These are phyloP conservation scores for Cocos nucifera DNA, from an alignment of 176 grass and related monocot species.

Conservation along the genomic window DNA sequence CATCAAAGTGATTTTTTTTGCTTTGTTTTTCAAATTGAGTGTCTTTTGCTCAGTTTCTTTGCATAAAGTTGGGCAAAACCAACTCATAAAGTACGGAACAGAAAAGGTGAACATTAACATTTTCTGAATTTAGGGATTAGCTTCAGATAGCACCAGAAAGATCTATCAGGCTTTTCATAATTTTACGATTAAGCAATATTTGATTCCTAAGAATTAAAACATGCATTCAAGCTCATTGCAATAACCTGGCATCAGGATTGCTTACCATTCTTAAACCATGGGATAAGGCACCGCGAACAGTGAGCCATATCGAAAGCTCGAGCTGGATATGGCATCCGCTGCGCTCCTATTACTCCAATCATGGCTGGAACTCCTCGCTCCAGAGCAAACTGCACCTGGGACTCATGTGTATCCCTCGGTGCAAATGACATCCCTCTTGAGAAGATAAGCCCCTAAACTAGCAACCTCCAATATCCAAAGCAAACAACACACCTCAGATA, in stretches of 20 bases:
- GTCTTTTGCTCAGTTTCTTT: too few relatives aligned
- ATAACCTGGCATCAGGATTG: not conserved
- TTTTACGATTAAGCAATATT: too few relatives aligned
- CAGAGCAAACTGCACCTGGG: slow-evolving; percentile 91
- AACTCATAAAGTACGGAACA: too few relatives aligned
- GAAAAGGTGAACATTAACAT: too few relatives aligned
- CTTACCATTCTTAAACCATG: slow-evolving; percentile 68
- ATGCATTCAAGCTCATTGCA: too few relatives aligned
- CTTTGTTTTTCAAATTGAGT: too few relatives aligned
- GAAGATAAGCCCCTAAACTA: slow-evolving; percentile 87
- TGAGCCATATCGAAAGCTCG: slow-evolving; percentile 95
- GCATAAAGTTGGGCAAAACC: too few relatives aligned
- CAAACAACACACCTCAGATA: not conserved
- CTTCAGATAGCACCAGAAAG: too few relatives aligned
- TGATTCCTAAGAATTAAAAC: too few relatives aligned
- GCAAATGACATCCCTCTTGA: slow-evolving; percentile 88
- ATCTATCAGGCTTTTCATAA: too few relatives aligned
- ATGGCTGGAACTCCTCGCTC: slow-evolving; percentile 94
- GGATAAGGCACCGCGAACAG: slow-evolving; percentile 85
- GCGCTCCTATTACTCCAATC: slow-evolving; percentile 78
- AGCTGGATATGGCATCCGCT: slow-evolving; percentile 78
- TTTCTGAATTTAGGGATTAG: too few relatives aligned
- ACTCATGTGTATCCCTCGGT: slow-evolving; percentile 83
- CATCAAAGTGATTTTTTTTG: too few relatives aligned
- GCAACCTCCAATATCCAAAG: slow-evolving; percentile 53